phyloP scores from a whole-genome alignment of 305 asterid species.

The Plantago lanceolata region DNA sequence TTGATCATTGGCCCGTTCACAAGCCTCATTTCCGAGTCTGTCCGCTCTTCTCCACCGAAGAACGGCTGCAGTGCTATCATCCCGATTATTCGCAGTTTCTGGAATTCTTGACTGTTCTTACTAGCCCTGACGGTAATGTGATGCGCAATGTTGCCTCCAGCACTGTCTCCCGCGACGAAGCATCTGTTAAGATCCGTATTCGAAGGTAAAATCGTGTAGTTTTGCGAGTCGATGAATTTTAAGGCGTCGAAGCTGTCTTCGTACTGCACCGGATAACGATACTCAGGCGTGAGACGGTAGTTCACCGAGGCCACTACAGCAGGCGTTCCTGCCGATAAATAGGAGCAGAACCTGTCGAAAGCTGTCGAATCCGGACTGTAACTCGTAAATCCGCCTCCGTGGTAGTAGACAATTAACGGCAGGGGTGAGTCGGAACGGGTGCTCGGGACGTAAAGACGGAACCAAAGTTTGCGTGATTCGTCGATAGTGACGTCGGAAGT shows the following conservation, averaged over 20 bases:
- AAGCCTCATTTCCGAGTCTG: too few species aligned
- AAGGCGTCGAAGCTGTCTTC: conserved; percentile 32
- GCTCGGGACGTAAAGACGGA: too few species aligned
- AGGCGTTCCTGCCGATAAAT: conserved; percentile 26
- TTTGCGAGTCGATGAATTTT: conserved; percentile 22
- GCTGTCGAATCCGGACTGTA: conserved; percentile 25
- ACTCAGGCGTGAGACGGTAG: conserved; percentile 45
- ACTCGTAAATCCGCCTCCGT: too few species aligned
- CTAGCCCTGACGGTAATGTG: background rate
- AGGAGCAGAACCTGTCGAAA: conserved; percentile 29
- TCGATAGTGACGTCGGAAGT: too few species aligned
- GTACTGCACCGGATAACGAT: conserved; percentile 36
- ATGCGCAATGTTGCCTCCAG: too few species aligned
- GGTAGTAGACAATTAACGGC: too few species aligned
- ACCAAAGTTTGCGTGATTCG: too few species aligned
- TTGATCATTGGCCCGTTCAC: too few species aligned
- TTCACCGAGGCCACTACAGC: conserved; percentile 42
- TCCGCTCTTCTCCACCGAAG: too few species aligned
- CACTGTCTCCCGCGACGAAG: conserved; percentile 19
- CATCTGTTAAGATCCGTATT: conserved; percentile 11
- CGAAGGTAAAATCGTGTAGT: conserved; percentile 18
- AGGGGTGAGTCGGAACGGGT: too few species aligned
- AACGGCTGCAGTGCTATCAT: background rate
- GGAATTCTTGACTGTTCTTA: background rate
- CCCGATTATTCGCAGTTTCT: background rate